Evolutionary conservation across 306 rosid genomes (phyloP).

Genomic region (Cicer yamashitae): DNA sequence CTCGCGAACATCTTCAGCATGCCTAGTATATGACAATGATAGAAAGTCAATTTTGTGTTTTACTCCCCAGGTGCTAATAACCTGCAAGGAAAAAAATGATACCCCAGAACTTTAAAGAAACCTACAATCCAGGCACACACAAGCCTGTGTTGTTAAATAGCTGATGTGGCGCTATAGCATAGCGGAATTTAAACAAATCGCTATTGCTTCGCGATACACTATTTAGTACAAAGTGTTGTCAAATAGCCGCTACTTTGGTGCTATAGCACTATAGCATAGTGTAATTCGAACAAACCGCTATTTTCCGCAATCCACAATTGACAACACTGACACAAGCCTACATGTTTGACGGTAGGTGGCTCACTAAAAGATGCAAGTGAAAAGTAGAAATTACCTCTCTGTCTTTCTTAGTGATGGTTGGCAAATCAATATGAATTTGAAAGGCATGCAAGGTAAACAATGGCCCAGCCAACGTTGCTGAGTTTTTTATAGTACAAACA

Average conservation of each 20-base stretch:
- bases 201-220: too few relatives aligned
- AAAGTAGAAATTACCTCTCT: conserved; percentile 66
- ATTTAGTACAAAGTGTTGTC: too few relatives aligned
- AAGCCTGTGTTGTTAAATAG: background rate
- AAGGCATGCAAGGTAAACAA: conserved; percentile 94
- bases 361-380: conserved; percentile 24
- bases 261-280: too few relatives aligned
- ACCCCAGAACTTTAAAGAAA: conserved; percentile 26
- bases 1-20: conserved; percentile 88
- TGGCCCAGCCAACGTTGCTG: conserved; percentile 94
- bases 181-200: too few relatives aligned
- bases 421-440: conserved; percentile 83
- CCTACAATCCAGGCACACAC: conserved; percentile 2
- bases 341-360: conserved; percentile 7
- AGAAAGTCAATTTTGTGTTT: conserved; percentile 84
- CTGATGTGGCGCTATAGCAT: too few relatives aligned
- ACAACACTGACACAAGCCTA: background rate
- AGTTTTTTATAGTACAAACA: conserved; percentile 78
- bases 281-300: too few relatives aligned
- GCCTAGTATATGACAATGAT: conserved; percentile 82
- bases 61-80: conserved; percentile 88
- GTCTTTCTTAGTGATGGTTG: conserved; percentile 84
- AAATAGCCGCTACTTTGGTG: too few relatives aligned
- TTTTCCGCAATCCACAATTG: too few relatives aligned
- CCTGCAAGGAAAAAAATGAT: conserved; percentile 53